Base-by-base conservation (phyloP, 2,329 filamentous ascomycete species). In the Curvularia spicifera region DNA sequence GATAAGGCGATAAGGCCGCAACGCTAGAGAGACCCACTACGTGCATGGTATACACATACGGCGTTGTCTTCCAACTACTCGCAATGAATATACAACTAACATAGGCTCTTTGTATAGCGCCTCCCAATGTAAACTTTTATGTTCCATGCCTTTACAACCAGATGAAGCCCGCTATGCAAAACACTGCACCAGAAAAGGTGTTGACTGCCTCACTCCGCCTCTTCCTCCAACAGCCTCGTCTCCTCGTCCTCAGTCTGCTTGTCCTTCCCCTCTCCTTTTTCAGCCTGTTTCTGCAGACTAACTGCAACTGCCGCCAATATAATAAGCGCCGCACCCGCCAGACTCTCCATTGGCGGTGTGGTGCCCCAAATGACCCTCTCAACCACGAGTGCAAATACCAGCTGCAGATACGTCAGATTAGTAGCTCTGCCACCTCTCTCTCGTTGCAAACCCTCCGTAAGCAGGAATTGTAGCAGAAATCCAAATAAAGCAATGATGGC, bases 401-500 rank as follows among this genome's bases (percentile, higher is more conserved):
- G 86, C 71, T 89, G 86, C 45, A 84, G 84, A 70, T 89, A 90
- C 7, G 86, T 79, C 83, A 89, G 85, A 56, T 85, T 86, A 0
- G 85, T 88, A 2, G 85, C 86, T 33, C 84, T 78, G 1, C 79
- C 77, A 1, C 82, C 83, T 63, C 88, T 88, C 70, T 92, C 89
- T 59, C 88, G 85, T 18, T 88, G 81, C 53, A 97, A 78, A 0
- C 91, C 91, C 2, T 86, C 84, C 0, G 92, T 95, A 13, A 95
- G 79, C 20, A 95, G 80, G 66, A 91, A 91, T 81, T 96, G 93
- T 83, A 93, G 88, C 28, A 89, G 72, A 71, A 96, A 93, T 0
- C 92, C 93, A 54, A 88, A 87, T 0, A 86, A 65, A 0, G 89
- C 90, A 12, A 96, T 80, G 24, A 87, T 82, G 0, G 87, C 54